Evolutionary conservation across 108 stramenopile species (phyloP), one percentile per base, ranked within the genome.

Genomic region (Nitzschia sp.): DNA sequence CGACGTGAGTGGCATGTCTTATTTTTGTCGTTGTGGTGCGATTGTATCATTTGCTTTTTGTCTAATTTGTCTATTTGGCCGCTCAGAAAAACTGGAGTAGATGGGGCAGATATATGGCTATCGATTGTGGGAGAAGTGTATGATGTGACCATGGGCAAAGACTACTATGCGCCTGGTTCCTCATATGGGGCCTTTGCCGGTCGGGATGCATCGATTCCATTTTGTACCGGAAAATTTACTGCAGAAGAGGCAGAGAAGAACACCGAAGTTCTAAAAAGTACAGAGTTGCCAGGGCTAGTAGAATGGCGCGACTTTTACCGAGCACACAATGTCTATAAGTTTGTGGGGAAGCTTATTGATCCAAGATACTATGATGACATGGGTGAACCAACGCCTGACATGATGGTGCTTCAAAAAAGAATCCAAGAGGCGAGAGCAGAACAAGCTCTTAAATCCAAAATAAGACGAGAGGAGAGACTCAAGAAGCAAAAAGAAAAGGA

Each of bases 81-180:
- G 38, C 13, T 27, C 61, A 63, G 45, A 4, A 66, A 66, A 66
- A 66, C 45, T 1, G 64, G 65, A 15, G 58, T 45, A 8, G 55
- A 61, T 17, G 73, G 58, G 25, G 45, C 45, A 2, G 70, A 59
- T 15, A 81, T 90, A 29, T 93, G 86, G 85, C 67, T 93, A 19
- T 81, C 84, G 33, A 73, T 93, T 16, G 23, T 90, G 34, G 92
- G 92, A n/a, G 75, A 87, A 74, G 84, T 93, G 30, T 93, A 80
- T 44, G 86, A 93, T 65, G 92, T 93, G 29, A 80, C 92, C 26
- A 58, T 56, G 2, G 92, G 92, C 3, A 27, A 31, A 45, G 63
- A 72, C 9, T 86, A 81, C 59, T 93, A 90, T 71, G 87, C 76
- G 0, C 75, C 63, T 34, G 69, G 81, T 19, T 64, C 50, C 25